Percentiles rank a stretch among this genome's conserved stretches.
These are phyloP conservation scores for Lichtheimia hyalospora DNA, from an alignment of 371 early-diverging fungal genomes.

Conservation along the genomic window DNA sequence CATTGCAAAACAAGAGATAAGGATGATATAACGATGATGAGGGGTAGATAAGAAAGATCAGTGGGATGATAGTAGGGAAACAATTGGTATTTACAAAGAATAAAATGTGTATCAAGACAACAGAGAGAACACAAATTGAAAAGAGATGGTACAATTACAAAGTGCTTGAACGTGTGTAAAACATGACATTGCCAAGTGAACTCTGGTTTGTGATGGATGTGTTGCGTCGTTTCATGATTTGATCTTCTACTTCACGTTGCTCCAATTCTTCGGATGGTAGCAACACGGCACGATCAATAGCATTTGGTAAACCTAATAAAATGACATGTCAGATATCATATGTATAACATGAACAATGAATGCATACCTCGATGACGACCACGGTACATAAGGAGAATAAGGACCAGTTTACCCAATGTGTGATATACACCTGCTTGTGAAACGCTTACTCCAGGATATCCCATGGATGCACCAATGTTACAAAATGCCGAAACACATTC, in stretches of 20 bases:
- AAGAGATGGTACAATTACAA: conserved; percentile 3
- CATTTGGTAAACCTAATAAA: conserved; percentile 36
- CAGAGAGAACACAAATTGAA: too few relatives aligned
- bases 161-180: conserved; percentile 21
- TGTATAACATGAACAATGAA: not conserved
- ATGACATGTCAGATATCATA: not conserved
- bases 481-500: conserved; percentile 48
- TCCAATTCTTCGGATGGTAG: conserved; percentile 38
- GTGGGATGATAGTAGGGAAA: too few relatives aligned
- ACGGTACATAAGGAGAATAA: conserved; percentile 39
- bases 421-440: conserved; percentile 41
- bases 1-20: too few relatives aligned
- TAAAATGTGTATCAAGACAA: too few relatives aligned
- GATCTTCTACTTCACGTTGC: conserved; percentile 16
- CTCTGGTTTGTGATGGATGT: conserved; percentile 13
- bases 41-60: too few relatives aligned
- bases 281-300: conserved; percentile 48
- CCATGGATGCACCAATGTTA: conserved; percentile 40
- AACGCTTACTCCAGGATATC: conserved; percentile 33
- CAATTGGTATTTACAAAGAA: too few relatives aligned
- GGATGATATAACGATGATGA: too few relatives aligned
- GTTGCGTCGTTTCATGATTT: conserved; percentile 17
- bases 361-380: conserved; percentile 19
- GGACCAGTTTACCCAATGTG: conserved; percentile 34
- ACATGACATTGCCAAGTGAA: conserved; percentile 4